Conservation (phyloP, 192 early-diverging fungal species). For the Podochytrium sp. region DNA sequence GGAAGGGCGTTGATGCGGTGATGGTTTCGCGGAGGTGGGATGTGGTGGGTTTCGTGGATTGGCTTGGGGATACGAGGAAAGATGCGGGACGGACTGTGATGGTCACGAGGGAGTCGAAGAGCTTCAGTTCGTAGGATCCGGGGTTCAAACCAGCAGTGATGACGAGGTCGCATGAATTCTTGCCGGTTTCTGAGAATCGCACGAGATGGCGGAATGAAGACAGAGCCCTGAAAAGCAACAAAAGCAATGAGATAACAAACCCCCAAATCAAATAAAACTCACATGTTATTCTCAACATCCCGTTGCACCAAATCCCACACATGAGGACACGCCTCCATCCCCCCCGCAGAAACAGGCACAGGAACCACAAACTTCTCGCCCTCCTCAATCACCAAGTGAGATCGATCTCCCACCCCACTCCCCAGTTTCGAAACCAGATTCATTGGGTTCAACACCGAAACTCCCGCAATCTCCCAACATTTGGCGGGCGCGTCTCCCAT, state of each 20-base stretch:
- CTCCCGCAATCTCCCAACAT: conserved; percentile 14
- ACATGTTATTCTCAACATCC: background rate
- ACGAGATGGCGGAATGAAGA: background rate
- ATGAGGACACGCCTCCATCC: background rate
- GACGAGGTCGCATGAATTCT: conserved; percentile 8
- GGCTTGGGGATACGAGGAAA: too few species aligned
- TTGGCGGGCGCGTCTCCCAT: conserved; percentile 14
- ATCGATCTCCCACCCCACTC: background rate
- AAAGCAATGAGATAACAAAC: background rate
- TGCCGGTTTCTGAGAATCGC: background rate
- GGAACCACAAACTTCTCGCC: background rate
- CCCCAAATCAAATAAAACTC: background rate
- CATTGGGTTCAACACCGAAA: background rate
- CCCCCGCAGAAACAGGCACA: background rate
- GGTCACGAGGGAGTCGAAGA: background rate
- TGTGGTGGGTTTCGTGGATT: too few species aligned
- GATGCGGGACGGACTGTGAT: conserved; percentile 5
- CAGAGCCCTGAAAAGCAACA: background rate
- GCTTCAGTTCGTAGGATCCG: background rate
- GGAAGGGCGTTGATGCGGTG: too few species aligned
- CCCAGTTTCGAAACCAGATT: too few species aligned
- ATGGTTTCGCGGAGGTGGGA: too few species aligned
- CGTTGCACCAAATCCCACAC: conserved; percentile 13
- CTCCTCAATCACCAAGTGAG: background rate
- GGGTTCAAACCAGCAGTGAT: background rate